Conservation (phyloP, 208 protist genomes). For the Trichomonas tenax region DNA sequence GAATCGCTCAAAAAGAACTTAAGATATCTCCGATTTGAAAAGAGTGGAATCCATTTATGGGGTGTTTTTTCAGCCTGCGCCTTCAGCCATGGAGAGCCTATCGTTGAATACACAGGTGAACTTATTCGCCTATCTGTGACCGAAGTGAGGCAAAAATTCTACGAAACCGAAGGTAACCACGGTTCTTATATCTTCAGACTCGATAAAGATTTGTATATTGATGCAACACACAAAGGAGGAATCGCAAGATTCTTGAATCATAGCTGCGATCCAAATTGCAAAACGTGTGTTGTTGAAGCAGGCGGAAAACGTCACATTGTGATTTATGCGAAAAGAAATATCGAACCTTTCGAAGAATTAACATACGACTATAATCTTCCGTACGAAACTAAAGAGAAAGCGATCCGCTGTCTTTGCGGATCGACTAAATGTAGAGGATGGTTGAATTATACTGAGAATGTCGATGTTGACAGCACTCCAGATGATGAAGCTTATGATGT, state of each 20-base stretch:
- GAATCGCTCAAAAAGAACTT: neutral
- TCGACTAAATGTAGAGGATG: slow-evolving; percentile 13
- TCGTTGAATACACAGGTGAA: slow-evolving; percentile 34
- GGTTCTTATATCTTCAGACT: slow-evolving; percentile 28
- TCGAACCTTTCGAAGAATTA: slow-evolving; percentile 25
- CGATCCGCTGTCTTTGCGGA: slow-evolving; percentile 22
- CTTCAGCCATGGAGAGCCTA: neutral
- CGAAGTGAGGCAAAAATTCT: slow-evolving; percentile 22
- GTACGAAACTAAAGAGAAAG: slow-evolving; percentile 24
- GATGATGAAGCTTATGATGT: too few species aligned
- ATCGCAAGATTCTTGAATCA: slow-evolving; percentile 30
- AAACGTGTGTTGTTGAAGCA: neutral
- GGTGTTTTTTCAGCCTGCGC: slow-evolving; percentile 17
- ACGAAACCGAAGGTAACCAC: slow-evolving; percentile 22
- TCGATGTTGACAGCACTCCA: neutral
- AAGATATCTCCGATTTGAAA: neutral
- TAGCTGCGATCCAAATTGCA: slow-evolving; percentile 25
- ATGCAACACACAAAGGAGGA: slow-evolving; percentile 23
- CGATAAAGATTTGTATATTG: slow-evolving; percentile 25
- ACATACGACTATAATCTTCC: slow-evolving; percentile 28
- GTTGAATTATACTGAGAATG: neutral
- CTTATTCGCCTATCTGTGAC: slow-evolving; percentile 8
- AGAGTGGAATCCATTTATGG: slow-evolving; percentile 19
- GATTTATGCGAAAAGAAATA: slow-evolving; percentile 20
- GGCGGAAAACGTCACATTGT: neutral